Conservation (phyloP, 345 rosid genomes). For the Abelmoschus esculentus region DNA sequence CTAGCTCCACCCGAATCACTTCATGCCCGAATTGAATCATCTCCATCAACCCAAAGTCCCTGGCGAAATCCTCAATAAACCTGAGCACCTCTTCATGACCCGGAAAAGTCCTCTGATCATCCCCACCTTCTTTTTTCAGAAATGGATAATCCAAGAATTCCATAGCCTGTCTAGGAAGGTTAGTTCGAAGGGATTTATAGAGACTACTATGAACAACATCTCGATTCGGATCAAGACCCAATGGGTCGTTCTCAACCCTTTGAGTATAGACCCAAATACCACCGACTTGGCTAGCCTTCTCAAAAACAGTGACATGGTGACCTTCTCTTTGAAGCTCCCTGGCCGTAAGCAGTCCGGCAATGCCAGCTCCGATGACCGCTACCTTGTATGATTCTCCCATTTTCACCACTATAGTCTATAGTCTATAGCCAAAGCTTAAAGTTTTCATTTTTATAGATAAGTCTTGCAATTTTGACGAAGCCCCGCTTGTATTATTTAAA, state of each 20-base stretch:
- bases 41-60: not conserved
- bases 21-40: constrained; percentile 9
- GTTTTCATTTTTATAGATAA: too few species aligned
- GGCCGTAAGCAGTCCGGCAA: not conserved
- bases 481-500: too few species aligned
- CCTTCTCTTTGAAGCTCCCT: constrained; percentile 52
- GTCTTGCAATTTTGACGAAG: too few species aligned
- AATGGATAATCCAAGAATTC: constrained; percentile 50
- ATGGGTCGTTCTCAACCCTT: constrained; percentile 37
- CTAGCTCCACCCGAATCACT: constrained; percentile 1
- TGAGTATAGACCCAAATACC: constrained; percentile 53
- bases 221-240: constrained; percentile 38
- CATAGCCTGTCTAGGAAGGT: constrained; percentile 59
- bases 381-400: constrained; percentile 1
- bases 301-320: constrained; percentile 35
- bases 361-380: constrained; percentile 9
- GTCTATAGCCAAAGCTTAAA: not conserved
- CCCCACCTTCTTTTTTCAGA: constrained; percentile 1
- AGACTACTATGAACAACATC: constrained; percentile 39
- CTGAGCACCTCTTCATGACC: constrained; percentile 11
- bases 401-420: not conserved
- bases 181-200: constrained; percentile 53
- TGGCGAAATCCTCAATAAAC: constrained; percentile 5
- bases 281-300: constrained; percentile 22
- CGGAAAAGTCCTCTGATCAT: constrained; percentile 6